Base-by-base conservation (phyloP, 805 yeast species). In the Hanseniaspora pseudoguilliermondii region DNA sequence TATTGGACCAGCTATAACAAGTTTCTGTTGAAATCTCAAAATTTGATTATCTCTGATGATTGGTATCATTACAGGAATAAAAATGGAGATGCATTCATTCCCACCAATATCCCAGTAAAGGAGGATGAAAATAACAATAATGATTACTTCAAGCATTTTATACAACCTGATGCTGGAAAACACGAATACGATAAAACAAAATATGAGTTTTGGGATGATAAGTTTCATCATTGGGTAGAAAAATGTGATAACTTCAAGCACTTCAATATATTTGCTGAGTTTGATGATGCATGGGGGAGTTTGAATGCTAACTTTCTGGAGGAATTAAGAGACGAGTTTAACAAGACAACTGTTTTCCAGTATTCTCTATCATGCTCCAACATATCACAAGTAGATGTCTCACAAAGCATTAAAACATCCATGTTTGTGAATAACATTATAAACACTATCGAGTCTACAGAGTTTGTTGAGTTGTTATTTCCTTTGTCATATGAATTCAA, bases 231-330 rank as follows among this genome's bases (percentile, higher is more conserved):
- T 1, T 69, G 77, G 42, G 64, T 93, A 15, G 98, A 91, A 64
- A 76, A 79, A 58, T 82, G 93, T 65, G 97, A 93, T 65, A 67
- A 72, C 29, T 64, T 90, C 20, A 78, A 76, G 55, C 96, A 96
- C 0, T 57, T 93, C 10, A 85, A 84, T 60, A 50, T 86, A 0
- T 63, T 82, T 2, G 77, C 84, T 0, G 96, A 89, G 53, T 60
- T 83, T 3, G 95, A 86, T 64, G 74, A 80, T 23, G 85, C 84
- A 0, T 91, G 97, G 97, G 84, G 88, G 49, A 95, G 95, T 0
- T 80, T 85, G 61, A 67, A 86, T 5, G 65, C 69, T 42, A 73
- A 74, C 47, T 60, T 81, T 59, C 57, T 89, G 25, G 62, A 69
- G n/a, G 76, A 74, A 8, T 51, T 89, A 20, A 73, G 78, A 55